phyloP scores from a whole-genome alignment of 441 rosid species.

The Euphorbia schlechtendalii region DNA sequence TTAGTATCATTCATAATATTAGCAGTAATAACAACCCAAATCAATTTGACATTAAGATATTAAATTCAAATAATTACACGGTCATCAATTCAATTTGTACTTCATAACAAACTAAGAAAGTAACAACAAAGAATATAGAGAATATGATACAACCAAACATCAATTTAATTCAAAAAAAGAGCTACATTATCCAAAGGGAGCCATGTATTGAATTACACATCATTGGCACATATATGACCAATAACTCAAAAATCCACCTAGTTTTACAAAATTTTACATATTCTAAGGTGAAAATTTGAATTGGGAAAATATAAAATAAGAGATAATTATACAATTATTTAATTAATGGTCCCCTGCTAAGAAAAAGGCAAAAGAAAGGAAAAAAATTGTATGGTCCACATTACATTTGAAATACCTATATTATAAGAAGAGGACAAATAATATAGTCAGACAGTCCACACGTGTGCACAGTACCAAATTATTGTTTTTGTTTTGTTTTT shows the following conservation, averaged over 20 bases:
- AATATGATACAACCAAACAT: too few species aligned
- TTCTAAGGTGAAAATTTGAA: background rate
- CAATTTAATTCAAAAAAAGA: background rate
- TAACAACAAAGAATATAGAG: too few species aligned
- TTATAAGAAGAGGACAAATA: conserved; percentile 20
- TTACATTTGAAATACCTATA: conserved; percentile 5
- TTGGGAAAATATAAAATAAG: background rate
- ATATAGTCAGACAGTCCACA: conserved; percentile 19
- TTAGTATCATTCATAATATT: too few species aligned
- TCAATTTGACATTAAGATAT: too few species aligned
- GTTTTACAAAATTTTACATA: background rate
- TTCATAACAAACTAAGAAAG: too few species aligned
- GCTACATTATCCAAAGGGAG: background rate
- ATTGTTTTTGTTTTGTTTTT: background rate
- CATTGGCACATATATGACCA: background rate
- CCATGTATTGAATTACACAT: background rate
- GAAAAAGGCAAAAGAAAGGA: background rate
- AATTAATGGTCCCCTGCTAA: conserved; percentile 11
- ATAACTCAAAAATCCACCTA: background rate
- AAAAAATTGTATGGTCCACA: conserved; percentile 4
- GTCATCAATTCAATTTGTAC: too few species aligned
- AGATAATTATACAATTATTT: background rate
- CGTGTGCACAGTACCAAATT: conserved; percentile 22
- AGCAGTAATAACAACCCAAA: too few species aligned
- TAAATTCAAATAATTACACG: too few species aligned